Evolutionary conservation across 805 yeast species (phyloP), one percentile per base, ranked within the genome.

Genomic region (Cyberlindnera nakhonratchasimensis): DNA sequence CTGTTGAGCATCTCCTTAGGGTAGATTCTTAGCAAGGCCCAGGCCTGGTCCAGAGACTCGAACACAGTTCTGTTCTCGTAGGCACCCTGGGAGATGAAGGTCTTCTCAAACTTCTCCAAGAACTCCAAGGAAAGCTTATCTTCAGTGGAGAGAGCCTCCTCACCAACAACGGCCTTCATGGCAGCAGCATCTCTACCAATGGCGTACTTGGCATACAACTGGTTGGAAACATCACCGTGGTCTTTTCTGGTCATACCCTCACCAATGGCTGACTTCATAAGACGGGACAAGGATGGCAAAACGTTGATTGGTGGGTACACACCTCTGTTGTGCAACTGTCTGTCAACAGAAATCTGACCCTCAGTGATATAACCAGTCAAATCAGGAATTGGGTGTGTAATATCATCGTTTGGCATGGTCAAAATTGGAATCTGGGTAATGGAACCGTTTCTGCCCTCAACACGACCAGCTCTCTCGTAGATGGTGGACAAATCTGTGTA

Each of bases 111-210:
- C 72, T 93, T 93, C 65, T 95, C 99, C 71, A 93, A 80, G 66
- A 93, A 93, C 73, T 93, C 99, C 63, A 93, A 77, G 3, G 99
- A 93, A 53, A 93, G 77, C 71, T 95, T 95, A 71, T 93, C 99
- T 69, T 93, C 99, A 51, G 87, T 87, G 25, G 97, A 89, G 61
- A 93, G 75, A 26, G 99, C 99, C 70, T 93, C 99, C 70, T 93
- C 99, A 80, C 99, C 99, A 57, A 93, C 99, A 54, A 93, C 99
- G 12, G 99, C 96, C 73, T 93, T 93, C 99, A 93, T 93, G 57
- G 99, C 97, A 38, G 99, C 99, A 21, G 99, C 99, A 70, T 93
- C 99, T 72, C 90, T 86, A 76, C 99, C 99, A 72, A 93, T 95
- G 51, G 99, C 99, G 66, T 93, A 93, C 70, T 93, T 93, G 59